Conservation (phyloP, 129 eudicot species). For the Oenanthe sinensis region DNA sequence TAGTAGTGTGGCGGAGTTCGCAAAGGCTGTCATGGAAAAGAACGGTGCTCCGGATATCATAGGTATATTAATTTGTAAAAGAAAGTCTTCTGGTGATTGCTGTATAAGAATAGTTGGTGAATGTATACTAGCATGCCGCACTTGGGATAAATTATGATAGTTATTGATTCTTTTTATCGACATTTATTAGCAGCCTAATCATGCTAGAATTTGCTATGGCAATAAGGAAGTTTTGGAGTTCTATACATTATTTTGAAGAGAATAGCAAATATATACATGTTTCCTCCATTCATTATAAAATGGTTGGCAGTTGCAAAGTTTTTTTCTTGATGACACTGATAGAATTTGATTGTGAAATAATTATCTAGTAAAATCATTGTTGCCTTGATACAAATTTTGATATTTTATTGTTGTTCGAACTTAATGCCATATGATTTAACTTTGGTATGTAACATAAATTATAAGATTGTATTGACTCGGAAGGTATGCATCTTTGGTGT, state of each 20-base stretch:
- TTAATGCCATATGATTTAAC: neutral
- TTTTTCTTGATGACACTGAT: neutral
- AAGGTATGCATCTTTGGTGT: neutral
- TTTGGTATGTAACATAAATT: neutral
- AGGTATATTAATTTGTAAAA: slow-evolving; percentile 33
- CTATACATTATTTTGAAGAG: neutral
- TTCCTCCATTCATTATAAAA: neutral
- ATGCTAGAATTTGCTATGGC: neutral
- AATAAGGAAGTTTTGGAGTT: neutral
- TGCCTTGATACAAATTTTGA: neutral
- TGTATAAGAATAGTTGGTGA: slow-evolving; percentile 9
- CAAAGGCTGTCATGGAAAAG: slow-evolving; percentile 73
- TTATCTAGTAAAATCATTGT: neutral
- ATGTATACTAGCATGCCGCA: neutral
- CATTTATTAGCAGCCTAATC: neutral
- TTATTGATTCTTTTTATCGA: no score
- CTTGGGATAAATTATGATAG: neutral
- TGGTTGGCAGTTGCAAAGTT: neutral
- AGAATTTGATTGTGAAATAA: slow-evolving; percentile 3
- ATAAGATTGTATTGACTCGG: neutral
- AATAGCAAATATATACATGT: neutral
- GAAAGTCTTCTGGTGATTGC: neutral
- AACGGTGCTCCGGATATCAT: slow-evolving; percentile 83
- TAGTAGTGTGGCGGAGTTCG: slow-evolving; percentile 72
- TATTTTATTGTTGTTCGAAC: neutral